Percentiles rank a stretch among this genome's conserved stretches.
Evolutionary conservation across 805 yeast species (phyloP).

Genomic region (Tetrapisispora iriomotensis): DNA sequence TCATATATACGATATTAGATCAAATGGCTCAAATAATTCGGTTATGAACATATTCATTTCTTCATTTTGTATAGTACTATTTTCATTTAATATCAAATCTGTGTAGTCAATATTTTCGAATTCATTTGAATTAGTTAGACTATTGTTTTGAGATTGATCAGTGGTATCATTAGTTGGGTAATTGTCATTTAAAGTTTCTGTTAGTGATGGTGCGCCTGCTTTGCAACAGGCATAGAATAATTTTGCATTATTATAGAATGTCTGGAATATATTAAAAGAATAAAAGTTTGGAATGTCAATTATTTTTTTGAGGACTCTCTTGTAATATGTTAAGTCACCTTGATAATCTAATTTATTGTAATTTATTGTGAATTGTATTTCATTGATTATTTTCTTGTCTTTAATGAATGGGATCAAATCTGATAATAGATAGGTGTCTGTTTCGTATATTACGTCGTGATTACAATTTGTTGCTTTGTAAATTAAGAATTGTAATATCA

Average conservation of each 20-base stretch:
- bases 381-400: neutral
- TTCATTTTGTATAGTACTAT: neutral
- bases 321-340: neutral
- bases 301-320: neutral
- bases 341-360: neutral
- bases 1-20: slow-evolving; percentile 19
- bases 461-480: slow-evolving; percentile 11
- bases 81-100: neutral
- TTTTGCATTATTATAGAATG: slow-evolving; percentile 2
- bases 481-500: slow-evolving; percentile 18
- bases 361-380: neutral
- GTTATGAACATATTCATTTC: slow-evolving; percentile 11
- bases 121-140: too few relatives aligned
- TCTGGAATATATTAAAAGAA: neutral
- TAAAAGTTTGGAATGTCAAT: neutral
- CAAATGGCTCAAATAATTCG: slow-evolving; percentile 23
- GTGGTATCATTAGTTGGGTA: too few relatives aligned
- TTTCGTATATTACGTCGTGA: neutral
- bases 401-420: slow-evolving; percentile 1
- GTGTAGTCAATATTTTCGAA: too few relatives aligned
- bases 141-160: too few relatives aligned
- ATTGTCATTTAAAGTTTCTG: too few relatives aligned
- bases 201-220: too few relatives aligned
- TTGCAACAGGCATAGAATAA: slow-evolving; percentile 1
- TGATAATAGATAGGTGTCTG: neutral